phyloP scores from a whole-genome alignment of 2,329 filamentous ascomycete genomes.

The Penicillium sp. region DNA sequence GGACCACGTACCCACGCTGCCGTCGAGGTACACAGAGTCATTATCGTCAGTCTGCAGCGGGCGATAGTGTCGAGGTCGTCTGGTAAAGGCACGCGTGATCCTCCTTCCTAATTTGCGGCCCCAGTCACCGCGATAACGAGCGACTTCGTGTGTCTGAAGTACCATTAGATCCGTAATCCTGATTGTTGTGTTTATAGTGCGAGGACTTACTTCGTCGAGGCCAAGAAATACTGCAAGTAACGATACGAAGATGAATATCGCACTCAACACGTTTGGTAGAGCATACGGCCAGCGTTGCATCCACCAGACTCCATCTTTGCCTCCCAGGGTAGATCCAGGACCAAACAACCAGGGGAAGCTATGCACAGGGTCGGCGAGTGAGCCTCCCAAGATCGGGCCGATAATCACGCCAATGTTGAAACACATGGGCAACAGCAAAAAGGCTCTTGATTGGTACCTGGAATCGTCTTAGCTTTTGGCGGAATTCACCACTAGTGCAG shows the following conservation, averaged over 20 bases:
- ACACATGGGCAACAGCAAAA: conserved; percentile 67
- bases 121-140: conserved; percentile 46
- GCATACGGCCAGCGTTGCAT: conserved; percentile 69
- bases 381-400: conserved; percentile 64
- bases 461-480: conserved; percentile 3
- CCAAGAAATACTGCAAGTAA: conserved; percentile 63
- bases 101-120: conserved; percentile 45
- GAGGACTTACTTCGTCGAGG: conserved; percentile 62
- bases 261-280: conserved; percentile 69
- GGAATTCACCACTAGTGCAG: neutral
- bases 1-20: conserved; percentile 31
- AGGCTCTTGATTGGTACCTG: conserved; percentile 57
- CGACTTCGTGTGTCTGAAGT: conserved; percentile 41
- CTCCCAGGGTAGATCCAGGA: conserved; percentile 59
- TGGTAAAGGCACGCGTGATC: conserved; percentile 35
- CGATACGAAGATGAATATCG: conserved; percentile 61
- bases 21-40: conserved; percentile 40
- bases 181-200: neutral
- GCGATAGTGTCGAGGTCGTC: conserved; percentile 39
- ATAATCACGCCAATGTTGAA: conserved; percentile 68
- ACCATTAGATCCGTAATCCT: neutral
- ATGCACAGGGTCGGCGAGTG: conserved; percentile 67
- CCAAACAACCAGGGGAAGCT: conserved; percentile 68
- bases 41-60: conserved; percentile 37
- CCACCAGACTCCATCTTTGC: conserved; percentile 63